Evolutionary conservation across 164 flowering plant species (phyloP), one percentile per base, ranked within the genome.

Genomic region (Vitis rotundifolia): DNA sequence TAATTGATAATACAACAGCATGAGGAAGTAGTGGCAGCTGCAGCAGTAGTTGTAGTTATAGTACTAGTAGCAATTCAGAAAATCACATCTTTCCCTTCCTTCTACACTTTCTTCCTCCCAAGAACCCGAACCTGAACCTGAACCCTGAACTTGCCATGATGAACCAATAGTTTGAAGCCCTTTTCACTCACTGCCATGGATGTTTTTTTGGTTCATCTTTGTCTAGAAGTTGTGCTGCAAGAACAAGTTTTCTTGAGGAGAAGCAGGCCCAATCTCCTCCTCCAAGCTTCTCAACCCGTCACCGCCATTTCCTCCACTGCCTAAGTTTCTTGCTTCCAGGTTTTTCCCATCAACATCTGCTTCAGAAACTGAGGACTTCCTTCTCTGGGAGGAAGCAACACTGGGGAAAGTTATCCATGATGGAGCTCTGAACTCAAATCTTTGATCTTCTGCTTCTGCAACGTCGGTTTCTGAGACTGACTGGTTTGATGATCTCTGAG

Each of bases 371-470:
- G 98, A 92, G 0, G 99, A 94, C 68, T 95, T 94, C 76, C 96
- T 85, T 79, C 99, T 87, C 69, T 91, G 94, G 1, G 98, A 95
- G 3, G 99, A 95, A 9, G 99, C 74, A 2, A 93, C 94, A 64
- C 98, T 93, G 1, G 99, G 99, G 75, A 93, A 95, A 2, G 98
- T 95, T 57, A 95, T 95, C 99, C 99, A 93, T 1, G 98, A 93
- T 26, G 96, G 94, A 49, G 98, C 98, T 79, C 96, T 78, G 65
- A 92, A 91, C 75, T 94, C 99, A 47, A 79, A 48, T 75, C 97
- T 82, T 14, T 84, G 97, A 71, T 94, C 97, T 75, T 92, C 98
- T 0, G 59, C 72, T 51, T 87, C 97, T 11, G 72, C 19, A 1
- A 68, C 80, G n/a, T 85, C 91, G 0, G 83, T 73, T 68, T 89